Evolutionary conservation across 805 yeast genomes (phyloP).

Genomic region (Yarrowia porcina): DNA sequence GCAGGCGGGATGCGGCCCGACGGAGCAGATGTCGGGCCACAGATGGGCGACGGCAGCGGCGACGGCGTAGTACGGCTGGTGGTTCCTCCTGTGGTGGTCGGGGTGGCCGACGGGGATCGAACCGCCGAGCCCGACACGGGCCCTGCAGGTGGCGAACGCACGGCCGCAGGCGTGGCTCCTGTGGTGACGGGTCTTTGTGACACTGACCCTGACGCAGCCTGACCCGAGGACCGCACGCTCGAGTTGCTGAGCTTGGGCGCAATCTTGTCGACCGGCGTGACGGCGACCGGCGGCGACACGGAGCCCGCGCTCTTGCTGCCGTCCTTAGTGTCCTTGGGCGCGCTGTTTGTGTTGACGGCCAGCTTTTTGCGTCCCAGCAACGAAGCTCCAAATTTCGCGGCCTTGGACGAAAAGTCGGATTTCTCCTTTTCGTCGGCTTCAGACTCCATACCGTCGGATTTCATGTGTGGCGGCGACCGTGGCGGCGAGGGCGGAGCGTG

Average conservation of each 20-base stretch:
- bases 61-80: not conserved
- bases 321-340: not conserved
- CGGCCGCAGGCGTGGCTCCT: too few relatives aligned
- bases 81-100: not conserved
- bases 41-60: slow-evolving; percentile 13
- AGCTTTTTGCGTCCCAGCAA: slow-evolving; percentile 4
- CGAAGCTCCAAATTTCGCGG: slow-evolving; percentile 12
- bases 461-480: slow-evolving; percentile 24
- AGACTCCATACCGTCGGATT: slow-evolving; percentile 8
- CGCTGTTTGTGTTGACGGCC: not conserved
- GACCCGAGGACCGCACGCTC: not conserved
- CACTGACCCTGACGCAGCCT: too few relatives aligned
- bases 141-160: not conserved
- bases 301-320: too few relatives aligned
- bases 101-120: not conserved
- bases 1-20: not conserved
- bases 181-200: too few relatives aligned
- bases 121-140: not conserved
- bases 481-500: slow-evolving; percentile 22
- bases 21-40: not conserved
- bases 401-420: slow-evolving; percentile 23
- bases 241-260: not conserved
- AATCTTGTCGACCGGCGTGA: slow-evolving; percentile 1
- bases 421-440: slow-evolving; percentile 8
- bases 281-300: not conserved